Evolutionary conservation across 139 green algal species (phyloP), one percentile per base, ranked within the genome.

Genomic region (Micractinium conductrix): DNA sequence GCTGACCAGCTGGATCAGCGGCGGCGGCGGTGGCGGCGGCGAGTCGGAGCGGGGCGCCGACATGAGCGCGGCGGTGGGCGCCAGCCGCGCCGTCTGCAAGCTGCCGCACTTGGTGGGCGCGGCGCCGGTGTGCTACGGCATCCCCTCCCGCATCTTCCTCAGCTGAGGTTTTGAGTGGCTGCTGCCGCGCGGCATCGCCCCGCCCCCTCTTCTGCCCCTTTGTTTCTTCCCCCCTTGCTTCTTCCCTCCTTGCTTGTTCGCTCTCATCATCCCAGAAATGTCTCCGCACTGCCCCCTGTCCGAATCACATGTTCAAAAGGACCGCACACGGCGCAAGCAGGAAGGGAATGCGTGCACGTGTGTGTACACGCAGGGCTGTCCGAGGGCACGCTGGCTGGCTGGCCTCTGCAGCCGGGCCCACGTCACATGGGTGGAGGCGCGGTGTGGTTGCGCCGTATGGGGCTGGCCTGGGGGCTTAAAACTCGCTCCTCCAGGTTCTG

Each of bases 101-200:
- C 88, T 99, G 83, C 88, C 84, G 16, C 80, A 91, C 79, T 86
- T 99, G 6, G 97, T 98, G 80, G 96, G 96, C 0, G 89, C 93
- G 2, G 95, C 96, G 12, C 94, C 96, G 6, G 95, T 99, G n/a
- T 96, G 90, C 85, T 99, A 98, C 84, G 96, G 96, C 45, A 24
- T 98, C 35, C 96, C 96, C 37, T 88, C 73, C 0, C 38, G 24
- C 45, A 72, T 92, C 3, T 62, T 45, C 6, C 35, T 72, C n/a
- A 38, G 33, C 53, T 30, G 53, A n/a, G n/a, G n/a, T n/a, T n/a
- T n/a, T n/a, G n/a, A n/a, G n/a, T n/a, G n/a, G n/a, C n/a, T n/a
- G n/a, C n/a, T n/a, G n/a, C n/a, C n/a, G n/a, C n/a, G n/a, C n/a
- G n/a, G n/a, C n/a, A n/a, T n/a, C n/a, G n/a, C n/a, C n/a, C n/a